Evolutionary conservation across 352 stramenopile species (phyloP), one percentile per base, ranked within the genome.

Genomic region (Pythium volutum): DNA sequence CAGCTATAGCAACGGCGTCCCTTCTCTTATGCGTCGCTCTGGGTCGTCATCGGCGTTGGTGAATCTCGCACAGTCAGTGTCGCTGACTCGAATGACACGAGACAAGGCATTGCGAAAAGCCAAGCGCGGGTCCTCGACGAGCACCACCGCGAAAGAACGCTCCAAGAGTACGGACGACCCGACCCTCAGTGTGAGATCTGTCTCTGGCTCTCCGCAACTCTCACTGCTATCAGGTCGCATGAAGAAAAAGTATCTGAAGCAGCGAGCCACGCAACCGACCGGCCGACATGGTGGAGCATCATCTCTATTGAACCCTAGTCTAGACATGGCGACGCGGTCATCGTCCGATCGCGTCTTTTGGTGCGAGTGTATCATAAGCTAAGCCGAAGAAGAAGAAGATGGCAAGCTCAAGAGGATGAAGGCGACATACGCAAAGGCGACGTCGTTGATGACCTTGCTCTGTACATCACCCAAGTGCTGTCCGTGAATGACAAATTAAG

Each of bases 321-420:
- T 49, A 10, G 36, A 58, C 6, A 22, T 52, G 6, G 39, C 49
- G 2, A 38, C 34, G 11, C n/a, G n/a, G 26, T 56, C 50, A 26
- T 56, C 50, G 11, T 55, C 59, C 10, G 45, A 58, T 12, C 76
- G 76, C 36, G 59, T 85, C n/a, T 76, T 83, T 71, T 89, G 77
- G 79, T 89, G 79, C 38, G 70, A 89, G 58, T 89, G 79, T 57
- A 64, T 62, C 16, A 68, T 87, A 48, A 81, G 65, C 50, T 89
- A 55, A 84, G 1, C 1, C 5, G 10, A 31, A 22, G 3, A 36
- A 25, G 6, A 38, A 27, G 41, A 18, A 18, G 62, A 16, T 49
- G 69, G 74, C 23, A 76, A 69, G 23, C 34, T 48, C n/a, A 36
- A 7, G 8, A 69, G 55, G 46, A 81, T 78, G 62, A 78, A 84